These are phyloP conservation scores for Exidia glandulosa DNA, from an alignment of 768 basidiomycete genomes.

Conservation along the genomic window DNA sequence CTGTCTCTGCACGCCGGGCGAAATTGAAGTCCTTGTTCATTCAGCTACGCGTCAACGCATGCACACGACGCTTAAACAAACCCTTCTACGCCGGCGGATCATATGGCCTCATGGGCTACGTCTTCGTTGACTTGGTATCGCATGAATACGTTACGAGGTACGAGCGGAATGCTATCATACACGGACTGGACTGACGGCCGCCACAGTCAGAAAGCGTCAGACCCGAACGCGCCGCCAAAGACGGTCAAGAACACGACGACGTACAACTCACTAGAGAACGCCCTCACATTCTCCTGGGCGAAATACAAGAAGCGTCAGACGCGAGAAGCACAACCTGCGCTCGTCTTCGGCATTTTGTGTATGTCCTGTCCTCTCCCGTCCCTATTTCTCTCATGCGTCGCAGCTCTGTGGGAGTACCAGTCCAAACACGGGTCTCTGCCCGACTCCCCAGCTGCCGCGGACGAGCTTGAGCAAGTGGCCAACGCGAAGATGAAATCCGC, in stretches of 20 bases:
- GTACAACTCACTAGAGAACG: slow-evolving; percentile 54
- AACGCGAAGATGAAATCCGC: slow-evolving; percentile 49
- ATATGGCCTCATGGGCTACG: slow-evolving; percentile 84
- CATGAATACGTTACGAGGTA: slow-evolving; percentile 84
- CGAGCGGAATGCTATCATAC: slow-evolving; percentile 21
- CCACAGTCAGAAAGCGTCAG: slow-evolving; percentile 9
- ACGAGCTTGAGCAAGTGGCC: slow-evolving; percentile 53
- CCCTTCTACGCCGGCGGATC: slow-evolving; percentile 89
- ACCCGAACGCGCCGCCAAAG: slow-evolving; percentile 28
- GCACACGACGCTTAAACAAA: slow-evolving; percentile 62
- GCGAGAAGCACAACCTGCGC: slow-evolving; percentile 70
- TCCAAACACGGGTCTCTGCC: slow-evolving; percentile 50
- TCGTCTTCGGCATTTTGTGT: slow-evolving; percentile 53
- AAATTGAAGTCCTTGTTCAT: slow-evolving; percentile 6
- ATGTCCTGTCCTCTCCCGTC: neutral
- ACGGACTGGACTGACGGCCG: slow-evolving; percentile 49
- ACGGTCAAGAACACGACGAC: slow-evolving; percentile 45
- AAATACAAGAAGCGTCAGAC: slow-evolving; percentile 62
- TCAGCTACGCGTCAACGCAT: slow-evolving; percentile 68
- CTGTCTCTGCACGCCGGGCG: neutral
- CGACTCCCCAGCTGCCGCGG: slow-evolving; percentile 29
- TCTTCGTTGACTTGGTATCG: slow-evolving; percentile 83
- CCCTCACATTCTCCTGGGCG: slow-evolving; percentile 60
- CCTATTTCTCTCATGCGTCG: neutral
- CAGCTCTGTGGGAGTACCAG: slow-evolving; percentile 82